Evolutionary conservation across 495 filamentous ascomycete species (phyloP), one percentile per base, ranked within the genome.

Genomic region (Hyaloscypha finlandica): DNA sequence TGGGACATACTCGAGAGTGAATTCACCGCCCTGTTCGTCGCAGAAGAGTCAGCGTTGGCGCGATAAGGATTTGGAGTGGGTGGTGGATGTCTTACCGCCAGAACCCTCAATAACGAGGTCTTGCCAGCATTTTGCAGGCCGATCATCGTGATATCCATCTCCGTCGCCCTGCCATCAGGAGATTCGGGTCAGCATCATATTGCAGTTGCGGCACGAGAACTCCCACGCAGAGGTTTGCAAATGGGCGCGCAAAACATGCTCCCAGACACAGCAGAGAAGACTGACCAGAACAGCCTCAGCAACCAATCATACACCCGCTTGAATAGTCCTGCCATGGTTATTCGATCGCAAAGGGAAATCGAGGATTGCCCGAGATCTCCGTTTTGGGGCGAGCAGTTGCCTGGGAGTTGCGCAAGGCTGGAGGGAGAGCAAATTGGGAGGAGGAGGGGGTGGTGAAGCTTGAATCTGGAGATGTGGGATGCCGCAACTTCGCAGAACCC

Each of bases 101-200:
- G 81, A 66, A 99, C 95, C 62, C 94, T 86, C 76, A 98, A 83
- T 75, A 99, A 79, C 39, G 94, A 97, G 57, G 95, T 98, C 80
- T 99, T 99, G 68, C 95, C 95, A 61, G 95, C 95, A 81, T 99
- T 99, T 77, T 99, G 95, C 77, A 99, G 81, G 30, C 95, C 95
- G 81, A 99, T 96, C 92, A 99, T 97, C 68, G 95, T 99, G 77
- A 99, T 92, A 78, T 99, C 94, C 92, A 99, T 97, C 84, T 99
- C 95, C 48, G 92, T 97, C 66, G 94, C 92, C 95, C 95, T 99
- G 30, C 48, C 51, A 66, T 63, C 57, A n/a, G 30, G 16, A 42
- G 14, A 14, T 19, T 39, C 55, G 22, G 6, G 64, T 73, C 57
- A 73, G 70, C 57, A 57, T 53, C 14, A 30, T 58, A n/a, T 30